Evolutionary conservation across 768 basidiomycete species (phyloP).

Genomic region (Termitomyces sp.): DNA sequence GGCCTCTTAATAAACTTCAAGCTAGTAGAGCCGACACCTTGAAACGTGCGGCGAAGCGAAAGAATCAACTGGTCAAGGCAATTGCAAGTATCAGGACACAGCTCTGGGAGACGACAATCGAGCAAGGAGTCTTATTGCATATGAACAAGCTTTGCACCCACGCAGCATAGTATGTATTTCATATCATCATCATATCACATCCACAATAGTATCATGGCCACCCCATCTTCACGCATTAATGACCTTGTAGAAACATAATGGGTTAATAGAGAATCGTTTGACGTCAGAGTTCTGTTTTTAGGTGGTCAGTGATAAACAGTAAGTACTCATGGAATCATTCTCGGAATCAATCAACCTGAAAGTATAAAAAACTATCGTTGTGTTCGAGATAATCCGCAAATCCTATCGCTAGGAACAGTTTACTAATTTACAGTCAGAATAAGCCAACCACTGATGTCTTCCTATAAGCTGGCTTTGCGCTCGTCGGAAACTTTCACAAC

Average conservation of each 20-base stretch:
- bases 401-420: not conserved
- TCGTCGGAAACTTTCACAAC: constrained; percentile 56
- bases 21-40: constrained; percentile 42
- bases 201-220: not conserved
- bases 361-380: not conserved
- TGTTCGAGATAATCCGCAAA: not conserved
- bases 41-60: constrained; percentile 47
- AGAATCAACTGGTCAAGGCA: constrained; percentile 46
- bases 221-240: not conserved
- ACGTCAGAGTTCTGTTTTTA: not conserved
- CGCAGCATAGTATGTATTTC: constrained; percentile 5
- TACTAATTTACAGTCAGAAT: not conserved
- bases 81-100: constrained; percentile 58
- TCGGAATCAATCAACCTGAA: no score
- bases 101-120: constrained; percentile 70
- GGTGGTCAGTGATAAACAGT: no score
- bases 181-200: constrained; percentile 2
- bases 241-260: not conserved
- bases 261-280: not conserved
- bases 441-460: not conserved
- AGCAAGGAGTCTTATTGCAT: constrained; percentile 57
- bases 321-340: no score
- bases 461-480: constrained; percentile 30
- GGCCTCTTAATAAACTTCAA: constrained; percentile 1
- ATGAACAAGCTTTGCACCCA: constrained; percentile 29